Evolutionary conservation across 106 monocot species (phyloP).

Genomic region (Dioscorea zingiberensis): DNA sequence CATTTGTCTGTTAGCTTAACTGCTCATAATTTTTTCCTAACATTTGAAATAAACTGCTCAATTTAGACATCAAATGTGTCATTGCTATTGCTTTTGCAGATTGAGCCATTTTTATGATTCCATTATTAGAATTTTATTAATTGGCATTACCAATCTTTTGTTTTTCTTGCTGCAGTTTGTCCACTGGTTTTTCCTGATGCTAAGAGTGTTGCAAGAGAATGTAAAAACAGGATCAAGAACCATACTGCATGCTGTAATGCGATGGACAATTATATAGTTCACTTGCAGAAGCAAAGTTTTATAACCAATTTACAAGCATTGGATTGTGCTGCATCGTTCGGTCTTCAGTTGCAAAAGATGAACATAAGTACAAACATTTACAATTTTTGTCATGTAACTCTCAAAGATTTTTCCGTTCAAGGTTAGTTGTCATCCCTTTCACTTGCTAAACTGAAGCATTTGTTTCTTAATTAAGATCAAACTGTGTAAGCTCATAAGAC

Average conservation of each 20-base stretch:
- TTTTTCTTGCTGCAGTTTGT: constrained; percentile 45
- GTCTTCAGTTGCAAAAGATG: constrained; percentile 62
- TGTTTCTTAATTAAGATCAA: no score
- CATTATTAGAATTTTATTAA: no score
- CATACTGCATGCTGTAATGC: constrained; percentile 64
- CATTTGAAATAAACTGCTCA: no score
- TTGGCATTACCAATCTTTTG: neutral
- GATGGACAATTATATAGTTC: constrained; percentile 72
- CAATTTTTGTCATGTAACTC: constrained; percentile 68
- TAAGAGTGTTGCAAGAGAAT: constrained; percentile 42
- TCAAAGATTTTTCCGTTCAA: constrained; percentile 98
- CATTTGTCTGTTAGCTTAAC: no score
- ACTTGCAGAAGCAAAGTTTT: constrained; percentile 95
- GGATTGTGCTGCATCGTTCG: constrained; percentile 73
- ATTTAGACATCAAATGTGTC: no score
- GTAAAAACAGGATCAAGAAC: constrained; percentile 54
- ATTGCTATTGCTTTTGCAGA: no score
- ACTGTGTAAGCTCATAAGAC: no score
- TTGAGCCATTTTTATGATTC: no score
- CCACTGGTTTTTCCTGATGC: constrained; percentile 80
- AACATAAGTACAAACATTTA: constrained; percentile 79
- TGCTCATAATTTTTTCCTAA: no score
- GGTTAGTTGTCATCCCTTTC: constrained; percentile 40
- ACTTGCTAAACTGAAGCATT: neutral
- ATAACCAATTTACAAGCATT: constrained; percentile 96